Percentiles rank a stretch among this genome's conserved stretches.
Evolutionary conservation across 2,329 filamentous ascomycete genomes (phyloP).

Genomic region (Sporothrix schenckii): DNA sequence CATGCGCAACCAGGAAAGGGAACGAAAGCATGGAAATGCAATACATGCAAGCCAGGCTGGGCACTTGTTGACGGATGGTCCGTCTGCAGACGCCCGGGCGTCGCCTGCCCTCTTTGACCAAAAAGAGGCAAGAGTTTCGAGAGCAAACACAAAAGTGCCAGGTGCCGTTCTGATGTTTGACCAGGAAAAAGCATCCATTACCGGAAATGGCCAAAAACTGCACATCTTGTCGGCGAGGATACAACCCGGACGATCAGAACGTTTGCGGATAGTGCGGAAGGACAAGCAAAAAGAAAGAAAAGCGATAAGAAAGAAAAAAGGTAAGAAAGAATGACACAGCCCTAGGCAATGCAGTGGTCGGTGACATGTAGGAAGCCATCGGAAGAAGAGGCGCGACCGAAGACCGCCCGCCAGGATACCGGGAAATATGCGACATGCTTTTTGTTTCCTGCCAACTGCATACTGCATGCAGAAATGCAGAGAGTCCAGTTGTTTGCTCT

Average conservation of each 20-base stretch:
- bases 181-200: too few relatives aligned
- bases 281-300: background rate
- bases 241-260: background rate
- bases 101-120: background rate
- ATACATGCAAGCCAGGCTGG: slow-evolving; percentile 3
- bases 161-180: too few relatives aligned
- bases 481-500: background rate
- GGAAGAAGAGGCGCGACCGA: background rate
- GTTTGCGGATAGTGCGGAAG: background rate
- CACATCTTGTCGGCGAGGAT: background rate
- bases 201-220: background rate
- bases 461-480: background rate
- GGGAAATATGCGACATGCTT: background rate
- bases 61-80: background rate
- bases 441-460: background rate
- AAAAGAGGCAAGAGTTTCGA: background rate
- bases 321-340: background rate
- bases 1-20: background rate
- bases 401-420: slow-evolving; percentile 9
- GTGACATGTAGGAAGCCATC: background rate
- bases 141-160: too few relatives aligned
- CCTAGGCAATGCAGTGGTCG: background rate
- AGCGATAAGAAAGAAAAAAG: background rate
- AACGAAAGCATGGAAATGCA: background rate
- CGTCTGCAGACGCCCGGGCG: background rate